Evolutionary conservation across 1,284 basidiomycete genomes (phyloP), one percentile per base, ranked within the genome.

Genomic region (Marasmius tenuissimus): DNA sequence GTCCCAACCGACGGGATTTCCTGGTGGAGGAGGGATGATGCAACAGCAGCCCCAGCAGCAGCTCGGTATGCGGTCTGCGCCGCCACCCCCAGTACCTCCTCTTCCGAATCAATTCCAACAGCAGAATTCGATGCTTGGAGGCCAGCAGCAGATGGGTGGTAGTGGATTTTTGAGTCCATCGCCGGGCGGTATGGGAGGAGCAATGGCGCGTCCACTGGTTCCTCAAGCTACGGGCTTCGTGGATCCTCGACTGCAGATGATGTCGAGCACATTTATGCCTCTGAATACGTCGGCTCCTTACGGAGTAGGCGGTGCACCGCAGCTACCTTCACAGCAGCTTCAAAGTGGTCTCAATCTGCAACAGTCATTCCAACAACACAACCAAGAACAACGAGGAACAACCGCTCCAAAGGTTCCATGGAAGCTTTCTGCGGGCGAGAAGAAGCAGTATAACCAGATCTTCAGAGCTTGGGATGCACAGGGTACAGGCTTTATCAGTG

Each of bases 371-470:
- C 88, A 91, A 74, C 89, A 93, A 69, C 84, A 89, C 66, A 92
- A 93, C 71, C 87, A 93, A 73, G 78, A 87, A 58, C 84, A 89
- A 62, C 84, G 88, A 6, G 89, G 92, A 0, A 85, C 86, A 39
- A 76, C 85, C 2, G 81, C 87, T 14, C 93, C 93, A 22, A 89
- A 87, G 69, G 83, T 98, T 27, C 89, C 94, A 0, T 99, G 97
- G 97, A 85, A 89, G 0, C 79, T 98, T 61, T 89, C 88, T 20
- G 92, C 93, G 73, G 87, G 89, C 42, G 97, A 99, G 81, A 96
- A 96, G 82, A 98, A 98, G 81, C 92, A 91, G 69, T 99, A 99
- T 72, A 95, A 98, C 74, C 86, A 93, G 72, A 97, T 98, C 71
- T 99, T 99, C 81, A 83, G 97, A 61, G 93, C 94, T 33, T 99